Percentiles rank a stretch among this genome's conserved stretches.
phyloP scores from a whole-genome alignment of 1,284 basidiomycete genomes.

The Cryptococcus hybrid region DNA sequence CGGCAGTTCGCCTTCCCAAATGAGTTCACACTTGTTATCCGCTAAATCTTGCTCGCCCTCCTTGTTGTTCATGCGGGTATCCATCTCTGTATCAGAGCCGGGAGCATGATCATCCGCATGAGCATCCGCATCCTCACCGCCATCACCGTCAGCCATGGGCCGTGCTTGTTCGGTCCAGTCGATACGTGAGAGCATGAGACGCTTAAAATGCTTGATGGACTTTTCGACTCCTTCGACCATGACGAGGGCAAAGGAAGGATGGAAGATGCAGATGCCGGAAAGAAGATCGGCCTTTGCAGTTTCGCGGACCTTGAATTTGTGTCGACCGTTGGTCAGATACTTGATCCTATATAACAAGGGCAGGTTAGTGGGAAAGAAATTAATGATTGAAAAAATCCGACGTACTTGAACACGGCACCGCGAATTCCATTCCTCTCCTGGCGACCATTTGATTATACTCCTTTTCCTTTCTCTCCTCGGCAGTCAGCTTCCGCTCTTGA shows the following conservation, averaged over 20 bases:
- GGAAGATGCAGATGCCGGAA: conserved; percentile 85
- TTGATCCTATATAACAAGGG: conserved; percentile 61
- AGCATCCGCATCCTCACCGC: conserved; percentile 42
- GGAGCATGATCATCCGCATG: conserved; percentile 46
- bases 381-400: conserved; percentile 22
- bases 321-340: conserved; percentile 84
- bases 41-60: conserved; percentile 60
- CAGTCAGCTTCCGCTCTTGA: conserved; percentile 81
- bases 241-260: conserved; percentile 82
- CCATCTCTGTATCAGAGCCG: conserved; percentile 37
- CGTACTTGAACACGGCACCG: conserved; percentile 86
- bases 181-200: conserved; percentile 83
- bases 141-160: conserved; percentile 62
- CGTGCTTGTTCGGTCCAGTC: conserved; percentile 92
- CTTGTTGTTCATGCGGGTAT: neutral
- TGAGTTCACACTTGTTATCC: conserved; percentile 81
- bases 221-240: conserved; percentile 90
- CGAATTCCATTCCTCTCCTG: conserved; percentile 90
- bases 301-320: conserved; percentile 94
- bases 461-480: conserved; percentile 86
- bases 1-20: conserved; percentile 89
- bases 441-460: conserved; percentile 75
- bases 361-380: neutral
- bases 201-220: conserved; percentile 82
- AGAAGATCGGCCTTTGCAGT: conserved; percentile 90